Base-by-base conservation (phyloP, 2,329 filamentous ascomycete species). In the Kalmusia sp. region DNA sequence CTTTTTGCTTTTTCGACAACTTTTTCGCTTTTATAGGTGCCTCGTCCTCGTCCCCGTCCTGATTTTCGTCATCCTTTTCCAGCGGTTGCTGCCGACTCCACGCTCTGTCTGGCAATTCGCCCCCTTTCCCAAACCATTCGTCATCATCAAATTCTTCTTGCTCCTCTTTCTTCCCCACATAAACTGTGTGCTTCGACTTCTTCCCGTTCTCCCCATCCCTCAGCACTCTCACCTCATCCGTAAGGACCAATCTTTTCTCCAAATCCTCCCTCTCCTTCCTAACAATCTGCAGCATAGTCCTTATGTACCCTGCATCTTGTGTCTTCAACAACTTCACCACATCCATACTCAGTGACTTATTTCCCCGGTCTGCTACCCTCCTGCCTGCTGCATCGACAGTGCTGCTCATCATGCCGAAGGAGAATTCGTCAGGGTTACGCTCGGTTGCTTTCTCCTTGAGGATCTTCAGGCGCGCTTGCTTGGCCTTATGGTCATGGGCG, bases 361-460 rank as follows among this genome's bases (percentile, higher is more conserved):
- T 77, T 51, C 83, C 77, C 25, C 81, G 73, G 55, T 80, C 76
- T 40, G 63, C 77, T 52, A 74, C 63, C 24, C 70, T 71, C 12
- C 61, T 64, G 9, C 76, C 79, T 27, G 76, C 76, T 25, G 76
- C 77, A 62, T 84, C 74, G 19, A 79, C 80, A 41, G 71, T 72
- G 22, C 75, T 75, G 53, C 77, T 82, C 74, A 87, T 80, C 86
- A 88, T 88, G 44, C 62, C 84, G 72, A 87, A 88, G 38, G 82
- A 80, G 67, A 88, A 88, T 64, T 88, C 86, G 79, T 88, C 86
- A 14, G 85, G 84, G 60, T 88, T 87, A 31, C 83, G 79, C 52
- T 86, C 83, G 41, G 76, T 75, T 6, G 82, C 85, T 67, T 87
- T 88, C 60, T 84, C 77, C 55, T 81, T 79, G 15, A 88, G 76